These are phyloP conservation scores for Mayamaea pseudoterrestris DNA, from an alignment of 108 stramenopile genomes.

Conservation along the genomic window DNA sequence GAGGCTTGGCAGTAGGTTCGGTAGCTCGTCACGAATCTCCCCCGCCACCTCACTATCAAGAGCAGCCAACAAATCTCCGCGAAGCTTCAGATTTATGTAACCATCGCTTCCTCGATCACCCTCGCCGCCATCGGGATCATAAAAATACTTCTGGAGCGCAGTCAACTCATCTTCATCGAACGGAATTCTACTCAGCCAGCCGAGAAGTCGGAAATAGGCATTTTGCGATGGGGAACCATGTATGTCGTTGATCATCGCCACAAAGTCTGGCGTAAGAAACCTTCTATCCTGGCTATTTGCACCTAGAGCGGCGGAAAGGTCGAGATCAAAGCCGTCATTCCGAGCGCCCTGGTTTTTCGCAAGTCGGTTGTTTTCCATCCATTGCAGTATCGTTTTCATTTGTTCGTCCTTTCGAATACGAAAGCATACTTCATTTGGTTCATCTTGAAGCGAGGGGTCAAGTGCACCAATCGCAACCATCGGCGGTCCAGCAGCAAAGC, in stretches of 20 bases:
- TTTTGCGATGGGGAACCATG: constrained; percentile 69
- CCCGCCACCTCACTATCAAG: constrained; percentile 70
- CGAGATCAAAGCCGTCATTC: background rate
- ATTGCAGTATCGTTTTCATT: constrained; percentile 74
- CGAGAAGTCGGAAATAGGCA: constrained; percentile 72
- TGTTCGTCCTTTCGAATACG: constrained; percentile 69
- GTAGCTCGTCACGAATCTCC: constrained; percentile 60
- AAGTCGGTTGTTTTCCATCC: constrained; percentile 66
- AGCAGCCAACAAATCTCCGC: constrained; percentile 77
- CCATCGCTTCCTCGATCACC: constrained; percentile 61
- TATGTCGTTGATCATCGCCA: constrained; percentile 44
- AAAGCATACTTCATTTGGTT: constrained; percentile 80
- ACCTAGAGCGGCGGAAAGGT: constrained; percentile 1
- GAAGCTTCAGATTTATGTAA: constrained; percentile 57
- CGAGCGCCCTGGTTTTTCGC: constrained; percentile 16
- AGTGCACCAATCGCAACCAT: constrained; percentile 80
- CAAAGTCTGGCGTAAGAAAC: constrained; percentile 40
- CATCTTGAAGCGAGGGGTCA: constrained; percentile 43
- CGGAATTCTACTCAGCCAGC: constrained; percentile 76
- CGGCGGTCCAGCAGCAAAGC: constrained; percentile 71
- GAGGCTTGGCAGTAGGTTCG: constrained; percentile 16
- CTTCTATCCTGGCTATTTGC: constrained; percentile 16
- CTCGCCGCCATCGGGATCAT: constrained; percentile 49
- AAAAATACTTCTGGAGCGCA: constrained; percentile 71
- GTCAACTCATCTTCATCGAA: constrained; percentile 82